A percentile compares a stretch with the other conserved stretches of the same genome.
phyloP scores from a whole-genome alignment of 2,329 filamentous ascomycete species.

The Ilyonectria robusta region DNA sequence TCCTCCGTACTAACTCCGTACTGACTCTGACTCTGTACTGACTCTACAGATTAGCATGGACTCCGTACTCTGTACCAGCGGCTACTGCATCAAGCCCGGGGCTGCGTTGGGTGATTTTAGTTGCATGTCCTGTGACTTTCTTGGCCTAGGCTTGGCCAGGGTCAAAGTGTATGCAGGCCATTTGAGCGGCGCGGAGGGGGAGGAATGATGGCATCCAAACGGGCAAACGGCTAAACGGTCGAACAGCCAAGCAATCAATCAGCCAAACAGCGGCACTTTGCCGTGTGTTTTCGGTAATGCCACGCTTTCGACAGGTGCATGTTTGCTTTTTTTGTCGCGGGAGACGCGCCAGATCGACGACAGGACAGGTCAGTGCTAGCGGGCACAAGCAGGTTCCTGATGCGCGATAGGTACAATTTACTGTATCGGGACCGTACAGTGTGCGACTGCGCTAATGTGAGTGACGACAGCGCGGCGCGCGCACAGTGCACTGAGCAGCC shows the following conservation, averaged over 20 bases:
- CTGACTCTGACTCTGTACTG: too few relatives aligned
- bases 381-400: conserved; percentile 3
- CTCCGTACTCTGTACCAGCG: neutral
- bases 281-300: neutral
- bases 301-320: neutral
- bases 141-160: neutral
- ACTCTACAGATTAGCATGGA: too few relatives aligned
- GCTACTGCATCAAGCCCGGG: neutral
- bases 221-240: too few relatives aligned
- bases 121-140: neutral
- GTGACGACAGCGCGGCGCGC: too few relatives aligned
- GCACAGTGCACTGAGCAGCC: too few relatives aligned
- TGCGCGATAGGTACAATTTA: neutral
- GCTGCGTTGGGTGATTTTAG: neutral
- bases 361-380: neutral
- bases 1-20: too few relatives aligned
- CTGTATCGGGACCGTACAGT: neutral
- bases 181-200: neutral
- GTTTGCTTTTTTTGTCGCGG: conserved; percentile 21
- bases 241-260: neutral
- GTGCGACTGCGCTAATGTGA: too few relatives aligned
- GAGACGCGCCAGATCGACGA: conserved; percentile 30
- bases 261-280: neutral
- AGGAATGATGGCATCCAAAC: too few relatives aligned
- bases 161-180: conserved; percentile 16